Evolutionary conservation across 169 alveolate genomes (phyloP).

Genomic region (Cryptosporidium viatorum): DNA sequence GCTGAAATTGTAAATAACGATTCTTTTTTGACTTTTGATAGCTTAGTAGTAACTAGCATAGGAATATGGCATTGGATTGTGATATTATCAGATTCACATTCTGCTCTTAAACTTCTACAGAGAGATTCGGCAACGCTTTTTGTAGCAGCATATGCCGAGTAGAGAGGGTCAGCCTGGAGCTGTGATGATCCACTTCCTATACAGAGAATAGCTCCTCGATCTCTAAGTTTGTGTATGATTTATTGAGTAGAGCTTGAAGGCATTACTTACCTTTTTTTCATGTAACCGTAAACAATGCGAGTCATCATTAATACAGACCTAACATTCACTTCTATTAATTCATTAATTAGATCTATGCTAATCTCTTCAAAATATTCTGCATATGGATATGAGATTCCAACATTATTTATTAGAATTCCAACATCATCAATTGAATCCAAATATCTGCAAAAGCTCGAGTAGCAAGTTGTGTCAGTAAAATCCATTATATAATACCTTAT

Average conservation of each 20-base stretch:
- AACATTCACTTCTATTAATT: slow-evolving; percentile 78
- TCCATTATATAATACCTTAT: slow-evolving; percentile 43
- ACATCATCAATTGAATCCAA: slow-evolving; percentile 54
- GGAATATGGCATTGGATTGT: slow-evolving; percentile 81
- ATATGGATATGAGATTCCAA: slow-evolving; percentile 81
- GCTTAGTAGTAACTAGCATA: slow-evolving; percentile 77
- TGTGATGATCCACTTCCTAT: slow-evolving; percentile 79
- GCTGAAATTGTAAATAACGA: slow-evolving; percentile 79
- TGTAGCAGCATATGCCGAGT: slow-evolving; percentile 78
- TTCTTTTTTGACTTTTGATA: slow-evolving; percentile 76
- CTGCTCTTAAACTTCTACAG: slow-evolving; percentile 77
- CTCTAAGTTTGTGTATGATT: not conserved
- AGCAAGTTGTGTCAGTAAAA: slow-evolving; percentile 28
- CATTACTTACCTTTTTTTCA: slow-evolving; percentile 46
- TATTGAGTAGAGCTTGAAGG: not conserved
- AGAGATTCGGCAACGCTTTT: slow-evolving; percentile 77
- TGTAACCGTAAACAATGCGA: slow-evolving; percentile 74
- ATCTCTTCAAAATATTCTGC: slow-evolving; percentile 80
- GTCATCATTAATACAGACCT: slow-evolving; percentile 78
- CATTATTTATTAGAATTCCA: slow-evolving; percentile 82
- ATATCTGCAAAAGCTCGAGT: not conserved
- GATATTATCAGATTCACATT: slow-evolving; percentile 75
- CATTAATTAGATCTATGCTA: slow-evolving; percentile 76
- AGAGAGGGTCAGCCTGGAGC: slow-evolving; percentile 77
- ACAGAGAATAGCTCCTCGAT: slow-evolving; percentile 77